Conservation (phyloP, 352 stramenopile genomes). For the Phytopythium litorale region DNA sequence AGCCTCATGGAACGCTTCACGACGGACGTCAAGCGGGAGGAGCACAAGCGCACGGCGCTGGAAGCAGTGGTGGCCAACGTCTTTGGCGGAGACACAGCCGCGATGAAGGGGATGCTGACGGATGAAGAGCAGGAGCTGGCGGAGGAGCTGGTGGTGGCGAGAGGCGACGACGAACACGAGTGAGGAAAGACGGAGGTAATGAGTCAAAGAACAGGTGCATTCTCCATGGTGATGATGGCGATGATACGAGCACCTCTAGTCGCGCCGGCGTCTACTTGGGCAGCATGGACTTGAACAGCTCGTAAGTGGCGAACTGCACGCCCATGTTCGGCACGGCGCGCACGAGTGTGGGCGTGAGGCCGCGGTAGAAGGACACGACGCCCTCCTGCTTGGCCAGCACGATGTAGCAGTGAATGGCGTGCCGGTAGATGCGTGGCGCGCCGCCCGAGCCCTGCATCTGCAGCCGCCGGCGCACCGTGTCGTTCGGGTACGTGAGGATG, state of each 20-base stretch:
- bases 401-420: conserved; percentile 76
- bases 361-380: conserved; percentile 67
- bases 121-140: conserved; percentile 67
- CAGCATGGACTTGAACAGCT: conserved; percentile 60
- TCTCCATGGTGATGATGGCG: background rate
- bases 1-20: conserved; percentile 78
- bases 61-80: conserved; percentile 72
- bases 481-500: conserved; percentile 87
- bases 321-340: conserved; percentile 85
- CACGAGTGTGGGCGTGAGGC: conserved; percentile 74
- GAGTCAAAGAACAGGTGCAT: background rate
- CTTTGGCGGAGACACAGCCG: conserved; percentile 52
- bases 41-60: conserved; percentile 62
- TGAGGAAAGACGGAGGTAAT: no score
- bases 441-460: conserved; percentile 85
- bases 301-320: conserved; percentile 87
- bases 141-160: conserved; percentile 38
- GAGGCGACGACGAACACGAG: conserved; percentile 12
- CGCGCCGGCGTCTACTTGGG: conserved; percentile 10
- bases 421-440: conserved; percentile 51
- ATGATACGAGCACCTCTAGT: background rate
- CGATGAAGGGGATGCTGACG: conserved; percentile 61
- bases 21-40: conserved; percentile 62
- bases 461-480: conserved; percentile 79
- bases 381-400: conserved; percentile 62